These are phyloP conservation scores for Albugo laibachii DNA, from an alignment of 352 stramenopile species.

Conservation along the genomic window DNA sequence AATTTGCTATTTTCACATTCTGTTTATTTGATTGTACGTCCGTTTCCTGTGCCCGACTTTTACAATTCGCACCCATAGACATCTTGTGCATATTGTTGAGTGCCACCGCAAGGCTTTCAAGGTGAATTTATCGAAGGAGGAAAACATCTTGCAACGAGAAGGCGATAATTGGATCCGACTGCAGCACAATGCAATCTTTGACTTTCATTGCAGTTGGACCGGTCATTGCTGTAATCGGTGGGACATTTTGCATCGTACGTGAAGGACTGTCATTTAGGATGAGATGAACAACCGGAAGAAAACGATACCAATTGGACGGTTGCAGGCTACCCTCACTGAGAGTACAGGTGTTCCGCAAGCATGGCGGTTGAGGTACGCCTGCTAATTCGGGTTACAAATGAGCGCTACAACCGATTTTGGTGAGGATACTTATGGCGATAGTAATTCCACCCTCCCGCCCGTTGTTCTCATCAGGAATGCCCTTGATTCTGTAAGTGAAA, in stretches of 20 bases:
- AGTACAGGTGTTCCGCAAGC: not conserved
- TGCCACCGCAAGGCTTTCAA: not conserved
- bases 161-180: not conserved
- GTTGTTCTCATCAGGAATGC: slow-evolving; percentile 11
- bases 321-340: not conserved
- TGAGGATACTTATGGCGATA: slow-evolving; percentile 5
- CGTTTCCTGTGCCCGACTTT: not conserved
- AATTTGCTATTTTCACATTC: not conserved
- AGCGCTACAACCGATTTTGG: too few relatives aligned
- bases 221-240: slow-evolving; percentile 3
- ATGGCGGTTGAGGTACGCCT: too few relatives aligned
- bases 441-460: slow-evolving; percentile 12
- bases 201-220: not conserved
- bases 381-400: too few relatives aligned
- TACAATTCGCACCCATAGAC: not conserved
- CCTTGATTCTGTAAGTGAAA: slow-evolving; percentile 9
- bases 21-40: not conserved
- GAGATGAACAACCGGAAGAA: not conserved
- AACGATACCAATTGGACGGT: not conserved
- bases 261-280: slow-evolving; percentile 3
- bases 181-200: not conserved
- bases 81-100: not conserved
- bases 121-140: not conserved
- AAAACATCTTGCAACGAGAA: too few relatives aligned
- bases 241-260: not conserved